A percentile compares a stretch with the other conserved stretches of the same genome.
These are phyloP conservation scores for Emmonsiellopsis sp. DNA, from an alignment of 2,329 filamentous ascomycete species.

Conservation along the genomic window DNA sequence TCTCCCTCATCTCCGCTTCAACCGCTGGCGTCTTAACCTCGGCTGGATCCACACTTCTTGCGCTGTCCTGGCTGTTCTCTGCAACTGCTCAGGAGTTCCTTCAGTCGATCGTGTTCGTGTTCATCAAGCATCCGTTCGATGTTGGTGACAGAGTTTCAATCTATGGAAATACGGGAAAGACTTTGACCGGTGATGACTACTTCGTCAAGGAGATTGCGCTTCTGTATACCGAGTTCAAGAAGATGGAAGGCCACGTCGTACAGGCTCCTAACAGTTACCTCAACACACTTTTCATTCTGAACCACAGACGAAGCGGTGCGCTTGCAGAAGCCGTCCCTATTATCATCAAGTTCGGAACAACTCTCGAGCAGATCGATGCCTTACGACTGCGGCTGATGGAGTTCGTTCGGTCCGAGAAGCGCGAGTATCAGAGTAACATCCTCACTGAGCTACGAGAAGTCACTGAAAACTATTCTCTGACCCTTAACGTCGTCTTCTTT, in stretches of 20 bases:
- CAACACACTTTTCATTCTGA: slow-evolving; percentile 88
- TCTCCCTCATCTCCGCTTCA: slow-evolving; percentile 80
- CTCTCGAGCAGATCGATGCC: slow-evolving; percentile 68
- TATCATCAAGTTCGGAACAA: slow-evolving; percentile 80
- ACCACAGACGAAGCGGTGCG: slow-evolving; percentile 81
- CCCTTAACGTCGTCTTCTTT: slow-evolving; percentile 89
- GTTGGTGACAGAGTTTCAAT: slow-evolving; percentile 88
- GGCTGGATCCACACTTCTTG: slow-evolving; percentile 76
- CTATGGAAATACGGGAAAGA: slow-evolving; percentile 79
- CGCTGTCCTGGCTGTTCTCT: slow-evolving; percentile 84
- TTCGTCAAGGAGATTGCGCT: slow-evolving; percentile 92
- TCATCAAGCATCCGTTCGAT: slow-evolving; percentile 95
- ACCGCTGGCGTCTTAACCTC: slow-evolving; percentile 88
- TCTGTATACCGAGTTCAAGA: slow-evolving; percentile 95
- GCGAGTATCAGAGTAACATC: slow-evolving; percentile 79
- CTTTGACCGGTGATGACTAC: slow-evolving; percentile 77
- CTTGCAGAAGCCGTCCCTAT: slow-evolving; percentile 79
- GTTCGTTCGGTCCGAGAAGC: slow-evolving; percentile 75
- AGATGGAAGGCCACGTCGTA: slow-evolving; percentile 93
- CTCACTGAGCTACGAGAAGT: slow-evolving; percentile 75
- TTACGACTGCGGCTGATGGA: slow-evolving; percentile 72
- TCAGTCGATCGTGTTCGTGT: slow-evolving; percentile 88
- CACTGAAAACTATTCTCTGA: slow-evolving; percentile 73
- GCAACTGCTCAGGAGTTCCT: slow-evolving; percentile 83
- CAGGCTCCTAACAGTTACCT: slow-evolving; percentile 91